phyloP scores from a whole-genome alignment of 768 basidiomycete species.

The Tricholoma furcatifolium region DNA sequence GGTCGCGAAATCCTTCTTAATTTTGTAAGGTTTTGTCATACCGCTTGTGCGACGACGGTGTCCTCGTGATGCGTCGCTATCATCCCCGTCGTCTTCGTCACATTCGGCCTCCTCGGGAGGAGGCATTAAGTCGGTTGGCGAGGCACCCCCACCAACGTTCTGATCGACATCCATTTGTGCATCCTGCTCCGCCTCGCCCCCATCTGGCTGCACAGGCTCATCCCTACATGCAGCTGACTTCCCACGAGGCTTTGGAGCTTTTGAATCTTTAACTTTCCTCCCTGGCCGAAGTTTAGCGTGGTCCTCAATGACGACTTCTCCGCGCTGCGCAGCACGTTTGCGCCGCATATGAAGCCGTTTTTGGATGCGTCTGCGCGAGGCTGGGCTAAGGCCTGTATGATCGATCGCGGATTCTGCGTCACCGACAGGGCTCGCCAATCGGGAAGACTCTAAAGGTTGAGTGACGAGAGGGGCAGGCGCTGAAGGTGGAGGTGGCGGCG shows the following conservation, averaged over 20 bases:
- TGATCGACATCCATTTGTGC: conserved; percentile 11
- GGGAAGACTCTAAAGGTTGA: conserved; percentile 3
- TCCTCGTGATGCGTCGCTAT: conserved; percentile 1
- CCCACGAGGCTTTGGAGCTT: conserved; percentile 16
- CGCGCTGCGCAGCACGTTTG: conserved; percentile 54
- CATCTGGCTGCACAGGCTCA: not conserved
- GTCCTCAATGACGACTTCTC: conserved; percentile 27
- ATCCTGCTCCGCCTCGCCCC: not conserved
- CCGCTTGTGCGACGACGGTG: conserved; percentile 28
- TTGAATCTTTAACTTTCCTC: conserved; percentile 23
- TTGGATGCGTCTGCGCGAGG: conserved; percentile 49
- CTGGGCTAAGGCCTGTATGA: conserved; percentile 38
- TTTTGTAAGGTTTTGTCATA: conserved; percentile 43
- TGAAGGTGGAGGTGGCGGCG: conserved; percentile 3
- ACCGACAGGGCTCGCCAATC: conserved; percentile 11
- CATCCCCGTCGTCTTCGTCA: not conserved
- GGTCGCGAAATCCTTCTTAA: conserved; percentile 38
- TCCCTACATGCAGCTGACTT: conserved; percentile 12
- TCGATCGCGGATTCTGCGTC: conserved; percentile 12
- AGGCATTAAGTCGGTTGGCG: not conserved
- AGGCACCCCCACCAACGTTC: not conserved
- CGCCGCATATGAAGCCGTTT: conserved; percentile 76
- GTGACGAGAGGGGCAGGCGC: conserved; percentile 1
- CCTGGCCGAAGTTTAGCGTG: conserved; percentile 36
- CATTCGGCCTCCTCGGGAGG: conserved; percentile 1